Percentiles rank a stretch among this genome's conserved stretches.
Conservation (phyloP, 2,329 filamentous ascomycete genomes). For the Fulvia fulva region DNA sequence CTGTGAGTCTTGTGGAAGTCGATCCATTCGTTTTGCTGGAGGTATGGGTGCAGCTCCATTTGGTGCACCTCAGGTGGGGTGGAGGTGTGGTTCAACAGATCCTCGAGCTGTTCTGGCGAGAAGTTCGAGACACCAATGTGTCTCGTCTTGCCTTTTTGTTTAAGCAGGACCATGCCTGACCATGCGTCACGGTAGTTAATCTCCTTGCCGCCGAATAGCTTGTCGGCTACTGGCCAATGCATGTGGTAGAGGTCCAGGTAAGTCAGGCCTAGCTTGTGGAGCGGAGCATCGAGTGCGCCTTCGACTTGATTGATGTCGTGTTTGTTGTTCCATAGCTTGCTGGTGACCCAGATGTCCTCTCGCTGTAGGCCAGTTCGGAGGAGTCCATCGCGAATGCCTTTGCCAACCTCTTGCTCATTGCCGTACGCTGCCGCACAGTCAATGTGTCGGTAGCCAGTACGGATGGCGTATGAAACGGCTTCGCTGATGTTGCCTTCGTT, state of each 20-base stretch:
- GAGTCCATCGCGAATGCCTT: constrained; percentile 38
- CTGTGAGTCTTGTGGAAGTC: constrained; percentile 22
- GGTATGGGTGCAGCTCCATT: constrained; percentile 32
- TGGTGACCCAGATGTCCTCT: constrained; percentile 38
- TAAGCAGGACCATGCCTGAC: constrained; percentile 28
- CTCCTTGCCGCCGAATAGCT: constrained; percentile 18
- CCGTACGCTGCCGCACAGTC: constrained; percentile 46
- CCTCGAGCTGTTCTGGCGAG: constrained; percentile 25
- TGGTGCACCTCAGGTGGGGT: constrained; percentile 28
- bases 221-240: constrained; percentile 40
- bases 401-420: constrained; percentile 44
- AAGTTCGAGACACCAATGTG: constrained; percentile 34
- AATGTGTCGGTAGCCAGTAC: constrained; percentile 51
- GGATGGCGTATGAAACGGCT: constrained; percentile 39
- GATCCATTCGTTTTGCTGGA: constrained; percentile 25
- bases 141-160: constrained; percentile 26
- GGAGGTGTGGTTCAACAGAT: constrained; percentile 24
- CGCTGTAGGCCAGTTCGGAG: constrained; percentile 31
- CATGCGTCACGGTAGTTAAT: constrained; percentile 29
- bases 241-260: constrained; percentile 47
- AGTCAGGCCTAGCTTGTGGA: constrained; percentile 37
- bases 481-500: constrained; percentile 34
- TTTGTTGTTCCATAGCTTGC: constrained; percentile 39
- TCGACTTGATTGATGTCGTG: constrained; percentile 31
- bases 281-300: constrained; percentile 35